These are phyloP conservation scores for Calonectria hongkongensis DNA, from an alignment of 2,329 filamentous ascomycete species.

Conservation along the genomic window DNA sequence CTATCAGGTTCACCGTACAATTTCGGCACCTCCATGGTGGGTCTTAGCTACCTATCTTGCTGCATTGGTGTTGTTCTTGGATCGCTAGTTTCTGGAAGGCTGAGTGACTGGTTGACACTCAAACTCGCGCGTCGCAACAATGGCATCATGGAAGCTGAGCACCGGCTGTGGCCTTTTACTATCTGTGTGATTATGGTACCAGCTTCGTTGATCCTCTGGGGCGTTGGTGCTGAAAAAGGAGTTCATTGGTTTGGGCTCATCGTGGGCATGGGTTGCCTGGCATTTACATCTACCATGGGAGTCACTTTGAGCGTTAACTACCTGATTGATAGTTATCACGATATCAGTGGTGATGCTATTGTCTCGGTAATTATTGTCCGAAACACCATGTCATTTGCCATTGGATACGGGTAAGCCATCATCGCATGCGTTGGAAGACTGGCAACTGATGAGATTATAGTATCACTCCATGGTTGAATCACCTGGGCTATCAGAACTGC, in stretches of 20 bases:
- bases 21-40: slow-evolving; percentile 63
- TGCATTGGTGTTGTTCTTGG: slow-evolving; percentile 59
- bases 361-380: slow-evolving; percentile 63
- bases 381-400: slow-evolving; percentile 62
- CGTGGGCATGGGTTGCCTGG: slow-evolving; percentile 62
- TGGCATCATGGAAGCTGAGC: slow-evolving; percentile 64
- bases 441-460: slow-evolving; percentile 56
- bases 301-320: slow-evolving; percentile 63
- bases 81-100: slow-evolving; percentile 56
- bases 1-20: slow-evolving; percentile 61
- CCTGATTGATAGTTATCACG: slow-evolving; percentile 64
- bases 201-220: slow-evolving; percentile 57
- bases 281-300: slow-evolving; percentile 59
- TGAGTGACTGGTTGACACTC: slow-evolving; percentile 63
- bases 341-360: slow-evolving; percentile 63
- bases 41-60: slow-evolving; percentile 62
- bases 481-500: slow-evolving; percentile 65
- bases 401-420: slow-evolving; percentile 55
- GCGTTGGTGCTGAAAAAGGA: slow-evolving; percentile 59
- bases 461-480: slow-evolving; percentile 66
- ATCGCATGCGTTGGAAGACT: fast-evolving
- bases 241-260: slow-evolving; percentile 66
- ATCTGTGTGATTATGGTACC: slow-evolving; percentile 57
- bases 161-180: slow-evolving; percentile 63
- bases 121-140: slow-evolving; percentile 62